Percentiles rank a stretch among this genome's conserved stretches.
phyloP scores from a whole-genome alignment of 345 rosid species.

The Geranium rotundifolium region DNA sequence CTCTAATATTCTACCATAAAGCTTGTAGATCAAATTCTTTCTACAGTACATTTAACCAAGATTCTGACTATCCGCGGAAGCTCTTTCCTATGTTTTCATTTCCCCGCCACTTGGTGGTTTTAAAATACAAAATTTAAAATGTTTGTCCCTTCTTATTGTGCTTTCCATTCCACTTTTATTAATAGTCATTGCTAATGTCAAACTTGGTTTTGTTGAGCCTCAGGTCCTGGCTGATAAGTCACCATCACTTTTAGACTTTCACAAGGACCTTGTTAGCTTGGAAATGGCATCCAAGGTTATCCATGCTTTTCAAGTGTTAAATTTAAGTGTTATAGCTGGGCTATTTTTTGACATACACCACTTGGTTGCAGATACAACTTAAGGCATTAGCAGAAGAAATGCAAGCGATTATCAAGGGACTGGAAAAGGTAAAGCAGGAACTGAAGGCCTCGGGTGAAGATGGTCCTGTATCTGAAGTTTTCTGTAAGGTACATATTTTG shows the following conservation, averaged over 20 bases:
- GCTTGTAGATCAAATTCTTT: no score
- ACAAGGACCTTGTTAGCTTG: conserved; percentile 69
- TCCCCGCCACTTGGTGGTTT: neutral
- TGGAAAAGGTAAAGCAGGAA: conserved; percentile 91
- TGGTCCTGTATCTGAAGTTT: conserved; percentile 90
- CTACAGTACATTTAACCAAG: no score
- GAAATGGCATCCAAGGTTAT: conserved; percentile 80
- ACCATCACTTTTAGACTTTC: conserved; percentile 74
- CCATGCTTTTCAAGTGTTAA: conserved; percentile 2
- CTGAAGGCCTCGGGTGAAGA: conserved; percentile 75
- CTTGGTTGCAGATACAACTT: conserved; percentile 70
- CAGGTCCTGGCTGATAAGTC: conserved; percentile 76
- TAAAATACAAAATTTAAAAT: neutral
- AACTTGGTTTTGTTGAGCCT: conserved; percentile 10
- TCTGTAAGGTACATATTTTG: conserved; percentile 43
- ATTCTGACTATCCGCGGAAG: neutral
- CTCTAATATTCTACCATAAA: no score
- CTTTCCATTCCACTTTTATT: neutral
- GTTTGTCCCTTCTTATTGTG: neutral
- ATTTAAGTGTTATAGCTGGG: conserved; percentile 5
- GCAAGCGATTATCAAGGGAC: conserved; percentile 94
- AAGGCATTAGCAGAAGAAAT: conserved; percentile 95
- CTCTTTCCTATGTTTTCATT: neutral
- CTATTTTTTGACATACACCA: neutral
- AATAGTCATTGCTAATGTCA: neutral